These are phyloP conservation scores for Fraxinus greggii DNA, from an alignment of 305 asterid species.

Conservation along the genomic window DNA sequence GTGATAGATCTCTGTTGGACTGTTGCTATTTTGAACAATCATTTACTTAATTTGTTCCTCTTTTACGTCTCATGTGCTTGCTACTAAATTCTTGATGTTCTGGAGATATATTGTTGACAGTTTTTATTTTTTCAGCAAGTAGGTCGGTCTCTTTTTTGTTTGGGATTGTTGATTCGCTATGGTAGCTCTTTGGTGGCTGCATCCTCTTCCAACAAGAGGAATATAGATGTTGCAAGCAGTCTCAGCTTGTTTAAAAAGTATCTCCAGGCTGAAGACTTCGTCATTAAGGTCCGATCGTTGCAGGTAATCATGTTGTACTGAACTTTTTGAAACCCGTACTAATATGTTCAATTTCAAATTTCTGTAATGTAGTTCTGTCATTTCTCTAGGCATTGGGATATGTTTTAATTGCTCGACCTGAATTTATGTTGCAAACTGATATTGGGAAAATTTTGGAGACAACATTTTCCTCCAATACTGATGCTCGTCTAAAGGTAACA, in stretches of 20 bases:
- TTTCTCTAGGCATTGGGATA: conserved; percentile 85
- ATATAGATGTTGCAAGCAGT: conserved; percentile 60
- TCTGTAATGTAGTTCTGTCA: conserved; percentile 28
- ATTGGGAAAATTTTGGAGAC: conserved; percentile 69
- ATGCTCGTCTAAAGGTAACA: conserved; percentile 80
- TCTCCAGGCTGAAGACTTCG: conserved; percentile 85
- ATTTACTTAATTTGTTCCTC: conserved; percentile 10
- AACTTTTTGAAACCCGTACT: background rate
- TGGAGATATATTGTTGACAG: background rate
- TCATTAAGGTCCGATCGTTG: conserved; percentile 80
- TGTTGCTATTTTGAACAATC: background rate
- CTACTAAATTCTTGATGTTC: conserved; percentile 9
- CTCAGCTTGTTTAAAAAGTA: conserved; percentile 75
- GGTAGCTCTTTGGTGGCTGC: conserved; percentile 66
- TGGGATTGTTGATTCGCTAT: conserved; percentile 95
- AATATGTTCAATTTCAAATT: conserved; percentile 16
- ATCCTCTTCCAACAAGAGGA: conserved; percentile 53
- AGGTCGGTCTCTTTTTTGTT: conserved; percentile 95
- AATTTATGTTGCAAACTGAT: conserved; percentile 86
- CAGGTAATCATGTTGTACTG: conserved; percentile 51
- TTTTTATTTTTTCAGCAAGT: conserved; percentile 67
- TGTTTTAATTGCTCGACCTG: conserved; percentile 88
- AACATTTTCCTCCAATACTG: conserved; percentile 61
- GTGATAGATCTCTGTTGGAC: background rate
- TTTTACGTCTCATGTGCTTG: conserved; percentile 1